Base-by-base conservation (phyloP, 2,329 filamentous ascomycete species). In the Epichloe gansuensis region DNA sequence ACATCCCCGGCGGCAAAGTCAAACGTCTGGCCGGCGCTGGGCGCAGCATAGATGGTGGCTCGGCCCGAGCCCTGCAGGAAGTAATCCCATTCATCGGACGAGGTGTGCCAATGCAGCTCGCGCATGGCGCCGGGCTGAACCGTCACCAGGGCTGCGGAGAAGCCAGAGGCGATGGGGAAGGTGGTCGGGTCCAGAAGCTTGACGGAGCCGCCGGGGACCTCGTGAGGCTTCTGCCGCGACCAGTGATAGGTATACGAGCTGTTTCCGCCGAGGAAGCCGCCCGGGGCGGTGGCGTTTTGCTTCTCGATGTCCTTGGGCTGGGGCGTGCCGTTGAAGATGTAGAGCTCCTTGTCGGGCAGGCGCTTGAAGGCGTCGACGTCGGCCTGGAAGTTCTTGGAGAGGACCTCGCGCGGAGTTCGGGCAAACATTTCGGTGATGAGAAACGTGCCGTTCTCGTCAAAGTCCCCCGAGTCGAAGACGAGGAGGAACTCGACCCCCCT, bases 101-200 rank as follows among this genome's bases (percentile, higher is more conserved):
- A 72, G 1, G 76, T 75, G 65, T 83, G 79, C 79, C 80, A 83
- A 66, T 83, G 80, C 43, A 84, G 66, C 60, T 83, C 80, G 23
- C 80, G 74, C 76, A 83, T 78, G 1, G 78, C 79, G n/a, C 80
- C 80, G 0, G 80, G 78, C 57, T 80, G 68, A 35, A 82, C 67
- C 2, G 74, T 77, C 9, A 82, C 75, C 2, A 82, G 67, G 0
- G 77, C 78, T 0, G 74, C 73, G 3, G 78, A 76, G 61, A 82
- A 80, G 51, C 69, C 71, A 11, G 61, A 63, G 0, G 80, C 75
- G 31, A 80, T 66, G 5, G 80, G 80, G 64, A 83, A 83, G 1
- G 72, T 78, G 0, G 64, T 61, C 0, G 76, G 71, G 58, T 83
- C 80, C 6, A 82, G 61, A 51, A 82, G 75, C 66, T 82, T 81